phyloP scores from a whole-genome alignment of 768 basidiomycete species.

The Auriscalpium orientale region DNA sequence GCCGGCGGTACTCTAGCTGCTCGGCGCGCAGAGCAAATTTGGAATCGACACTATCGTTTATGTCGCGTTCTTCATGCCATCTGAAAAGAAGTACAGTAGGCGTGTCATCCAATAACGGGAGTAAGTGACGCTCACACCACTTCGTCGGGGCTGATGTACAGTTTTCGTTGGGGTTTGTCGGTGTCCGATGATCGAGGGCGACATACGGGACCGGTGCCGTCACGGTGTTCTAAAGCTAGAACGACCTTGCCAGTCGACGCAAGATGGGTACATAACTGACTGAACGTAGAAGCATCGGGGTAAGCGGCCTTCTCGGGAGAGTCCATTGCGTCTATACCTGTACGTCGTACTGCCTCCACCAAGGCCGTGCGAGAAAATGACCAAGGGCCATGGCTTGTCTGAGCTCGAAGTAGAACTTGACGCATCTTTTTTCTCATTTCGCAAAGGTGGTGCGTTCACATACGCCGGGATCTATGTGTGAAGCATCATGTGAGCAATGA shows the following conservation, averaged over 20 bases:
- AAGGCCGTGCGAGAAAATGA: conserved; percentile 82
- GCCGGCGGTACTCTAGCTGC: conserved; percentile 62
- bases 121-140: conserved; percentile 36
- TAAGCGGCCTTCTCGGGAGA: no score
- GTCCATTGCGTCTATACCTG: conserved; percentile 29
- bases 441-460: conserved; percentile 7
- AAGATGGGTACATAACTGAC: conserved; percentile 63
- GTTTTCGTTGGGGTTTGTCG: conserved; percentile 25
- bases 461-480: conserved; percentile 4
- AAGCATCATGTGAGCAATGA: no score
- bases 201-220: conserved; percentile 61
- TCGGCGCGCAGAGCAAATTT: conserved; percentile 45
- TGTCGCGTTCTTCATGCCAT: conserved; percentile 21
- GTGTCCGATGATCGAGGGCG: conserved; percentile 29
- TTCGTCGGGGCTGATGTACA: conserved; percentile 52
- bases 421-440: not conserved
- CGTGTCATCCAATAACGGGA: not conserved
- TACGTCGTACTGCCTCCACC: conserved; percentile 68
- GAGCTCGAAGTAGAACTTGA: not conserved
- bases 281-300: conserved; percentile 15
- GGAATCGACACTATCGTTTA: conserved; percentile 16
- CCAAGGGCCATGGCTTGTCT: conserved; percentile 55
- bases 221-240: conserved; percentile 75
- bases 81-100: conserved; percentile 3
- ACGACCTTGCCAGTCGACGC: conserved; percentile 79